A percentile compares a stretch with the other conserved stretches of the same genome.
These are phyloP conservation scores for Phytopythium mirpurense DNA, from an alignment of 352 stramenopile genomes.

Conservation along the genomic window DNA sequence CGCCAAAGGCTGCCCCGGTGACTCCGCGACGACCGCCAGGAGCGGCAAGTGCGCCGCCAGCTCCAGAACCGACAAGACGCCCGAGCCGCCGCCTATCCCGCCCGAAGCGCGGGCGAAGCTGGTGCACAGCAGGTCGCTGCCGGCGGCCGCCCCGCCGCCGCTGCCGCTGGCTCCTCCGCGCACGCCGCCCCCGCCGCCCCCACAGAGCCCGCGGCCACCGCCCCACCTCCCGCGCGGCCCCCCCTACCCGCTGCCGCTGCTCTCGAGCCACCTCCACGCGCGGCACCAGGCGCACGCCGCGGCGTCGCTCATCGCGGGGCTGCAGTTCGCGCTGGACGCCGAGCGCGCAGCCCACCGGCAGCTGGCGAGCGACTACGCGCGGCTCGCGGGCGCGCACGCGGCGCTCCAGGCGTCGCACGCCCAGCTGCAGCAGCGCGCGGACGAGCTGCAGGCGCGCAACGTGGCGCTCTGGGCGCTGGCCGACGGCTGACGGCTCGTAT, in stretches of 20 bases:
- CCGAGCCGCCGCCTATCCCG: no score
- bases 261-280: not conserved
- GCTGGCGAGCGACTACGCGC: constrained; percentile 2
- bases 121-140: not conserved
- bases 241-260: not conserved
- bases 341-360: constrained; percentile 1
- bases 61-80: not conserved
- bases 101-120: not conserved
- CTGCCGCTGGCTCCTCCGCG: no score
- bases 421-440: not conserved
- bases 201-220: not conserved
- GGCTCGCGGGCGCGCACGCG: constrained; percentile 1
- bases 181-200: not conserved
- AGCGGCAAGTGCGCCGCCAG: not conserved
- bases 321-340: constrained; percentile 6
- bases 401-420: constrained; percentile 1
- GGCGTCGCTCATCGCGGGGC: not conserved
- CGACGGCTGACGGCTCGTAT: not conserved
- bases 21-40: no score
- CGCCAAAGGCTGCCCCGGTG: no score
- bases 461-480: constrained; percentile 5
- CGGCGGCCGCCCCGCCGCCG: not conserved
- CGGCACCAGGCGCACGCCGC: not conserved
- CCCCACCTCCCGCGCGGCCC: not conserved
- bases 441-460: constrained; percentile 6